Percentiles rank a stretch among this genome's conserved stretches.
Conservation (phyloP, 78 protist genomes). For the Dictyostelium intermedium region DNA sequence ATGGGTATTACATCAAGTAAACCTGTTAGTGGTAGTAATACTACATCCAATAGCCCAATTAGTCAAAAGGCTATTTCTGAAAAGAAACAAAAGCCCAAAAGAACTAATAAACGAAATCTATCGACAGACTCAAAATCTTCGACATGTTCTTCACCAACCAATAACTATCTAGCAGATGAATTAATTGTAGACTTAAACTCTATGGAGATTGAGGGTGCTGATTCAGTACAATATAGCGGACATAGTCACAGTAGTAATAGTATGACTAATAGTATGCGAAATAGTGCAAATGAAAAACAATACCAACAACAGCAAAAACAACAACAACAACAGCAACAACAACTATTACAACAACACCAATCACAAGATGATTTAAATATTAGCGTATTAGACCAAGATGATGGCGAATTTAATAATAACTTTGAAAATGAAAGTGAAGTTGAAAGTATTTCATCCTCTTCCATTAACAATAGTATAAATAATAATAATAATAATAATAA, state of each 20-base stretch:
- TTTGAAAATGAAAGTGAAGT: conserved; percentile 1
- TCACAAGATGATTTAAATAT: background rate
- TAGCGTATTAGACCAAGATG: background rate
- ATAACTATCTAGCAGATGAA: background rate
- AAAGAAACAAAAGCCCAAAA: background rate
- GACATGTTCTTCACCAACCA: conserved; percentile 2
- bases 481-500: background rate
- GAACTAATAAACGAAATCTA: background rate
- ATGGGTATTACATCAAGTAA: conserved; percentile 25
- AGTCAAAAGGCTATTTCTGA: background rate
- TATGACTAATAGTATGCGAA: background rate
- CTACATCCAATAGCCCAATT: background rate
- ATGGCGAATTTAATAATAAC: background rate
- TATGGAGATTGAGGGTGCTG: background rate
- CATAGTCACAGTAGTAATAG: background rate
- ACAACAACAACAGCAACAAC: background rate
- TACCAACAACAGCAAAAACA: background rate
- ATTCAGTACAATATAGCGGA: background rate
- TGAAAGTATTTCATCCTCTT: background rate
- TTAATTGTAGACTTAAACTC: background rate
- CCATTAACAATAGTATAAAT: background rate
- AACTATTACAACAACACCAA: background rate
- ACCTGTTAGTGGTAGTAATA: background rate
- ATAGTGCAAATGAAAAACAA: background rate
- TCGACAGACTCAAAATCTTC: conserved; percentile 6